Evolutionary conservation across 768 basidiomycete species (phyloP).

Genomic region (Hemileccinum impolitum): DNA sequence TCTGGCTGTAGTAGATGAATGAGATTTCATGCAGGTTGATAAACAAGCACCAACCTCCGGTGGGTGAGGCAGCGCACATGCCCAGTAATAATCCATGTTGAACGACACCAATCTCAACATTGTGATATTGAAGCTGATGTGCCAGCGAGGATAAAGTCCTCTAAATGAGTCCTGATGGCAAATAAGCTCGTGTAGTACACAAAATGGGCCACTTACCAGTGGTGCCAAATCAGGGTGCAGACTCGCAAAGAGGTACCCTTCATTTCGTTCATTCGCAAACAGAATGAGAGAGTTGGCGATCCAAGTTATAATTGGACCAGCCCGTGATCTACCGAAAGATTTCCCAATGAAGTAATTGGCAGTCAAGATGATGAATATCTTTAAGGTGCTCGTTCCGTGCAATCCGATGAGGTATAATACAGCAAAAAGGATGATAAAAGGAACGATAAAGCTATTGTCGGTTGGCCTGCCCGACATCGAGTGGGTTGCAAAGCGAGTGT

Average conservation of each 20-base stretch:
- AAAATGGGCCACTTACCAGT: slow-evolving; percentile 48
- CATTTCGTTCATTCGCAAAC: slow-evolving; percentile 70
- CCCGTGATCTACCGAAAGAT: slow-evolving; percentile 37
- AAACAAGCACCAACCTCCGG: slow-evolving; percentile 38
- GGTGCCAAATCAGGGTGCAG: slow-evolving; percentile 52
- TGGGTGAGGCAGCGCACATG: slow-evolving; percentile 41
- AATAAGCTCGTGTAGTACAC: slow-evolving; percentile 4
- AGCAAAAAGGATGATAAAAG: slow-evolving; percentile 61
- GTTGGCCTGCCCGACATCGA: slow-evolving; percentile 23
- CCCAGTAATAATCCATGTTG: slow-evolving; percentile 92
- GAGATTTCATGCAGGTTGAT: background rate
- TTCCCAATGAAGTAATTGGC: slow-evolving; percentile 68
- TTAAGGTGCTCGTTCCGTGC: slow-evolving; percentile 79
- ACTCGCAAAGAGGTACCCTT: slow-evolving; percentile 67
- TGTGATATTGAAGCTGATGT: slow-evolving; percentile 92
- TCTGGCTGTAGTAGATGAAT: slow-evolving; percentile 23
- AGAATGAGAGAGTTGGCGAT: slow-evolving; percentile 70
- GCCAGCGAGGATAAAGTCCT: slow-evolving; percentile 90
- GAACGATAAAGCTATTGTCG: slow-evolving; percentile 40
- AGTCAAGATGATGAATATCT: slow-evolving; percentile 69
- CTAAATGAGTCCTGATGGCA: slow-evolving; percentile 53
- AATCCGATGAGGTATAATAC: slow-evolving; percentile 62
- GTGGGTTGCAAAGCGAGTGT: slow-evolving; percentile 31
- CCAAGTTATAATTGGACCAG: slow-evolving; percentile 65
- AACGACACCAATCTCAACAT: slow-evolving; percentile 93